Base-by-base conservation (phyloP, 192 early-diverging fungal genomes). In the Coemansia sp. region DNA sequence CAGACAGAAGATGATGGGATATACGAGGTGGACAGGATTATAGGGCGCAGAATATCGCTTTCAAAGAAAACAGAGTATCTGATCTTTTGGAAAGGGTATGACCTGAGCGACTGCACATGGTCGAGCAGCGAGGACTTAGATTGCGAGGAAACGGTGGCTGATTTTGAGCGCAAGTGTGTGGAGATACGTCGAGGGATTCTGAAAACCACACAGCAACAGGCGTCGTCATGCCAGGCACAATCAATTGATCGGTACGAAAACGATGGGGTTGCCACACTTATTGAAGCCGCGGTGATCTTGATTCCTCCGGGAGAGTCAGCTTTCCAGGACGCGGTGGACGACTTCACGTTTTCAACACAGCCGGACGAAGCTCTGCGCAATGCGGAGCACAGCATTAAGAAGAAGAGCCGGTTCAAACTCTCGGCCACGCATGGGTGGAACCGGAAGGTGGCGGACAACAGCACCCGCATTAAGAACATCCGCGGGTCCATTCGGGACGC, bases 1-100 rank as follows among this genome's bases (percentile, higher is more conserved):
- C n/a, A 26, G 12, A 58, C 9, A 32, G 53, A 56, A 50, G 40
- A 67, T 23, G 63, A 43, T 15, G 63, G 61, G 6, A 42, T 63
- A 2, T 81, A 65, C 47, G 79, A 81, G 54, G 70, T 81, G 1
- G 71, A 81, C 9, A 53, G 74, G 6, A 76, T 81, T 4, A 76
- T 81, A 12, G 79, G 79, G 18, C 69, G 74, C 21, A 65, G 79
- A 8, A 65, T 69, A 12, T 76, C 66, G 0, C 54, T 73, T 38
- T 21, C 53, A 16, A 47, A 63, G 10, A 61, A 65, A n/a, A 72
- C 57, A 8, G 74, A 81, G 63, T 73, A 81, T 47, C 42, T 76
- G 16, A 42, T 79, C 6, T 64, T 59, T 7, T 79, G 77, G 77
- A 56, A 62, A 19, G 64, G 65, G 0, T 79, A 74, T 39, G 44